Percentiles rank a stretch among this genome's conserved stretches.
Evolutionary conservation across 2,329 filamentous ascomycete species (phyloP).

Genomic region (Fusarium continuum): DNA sequence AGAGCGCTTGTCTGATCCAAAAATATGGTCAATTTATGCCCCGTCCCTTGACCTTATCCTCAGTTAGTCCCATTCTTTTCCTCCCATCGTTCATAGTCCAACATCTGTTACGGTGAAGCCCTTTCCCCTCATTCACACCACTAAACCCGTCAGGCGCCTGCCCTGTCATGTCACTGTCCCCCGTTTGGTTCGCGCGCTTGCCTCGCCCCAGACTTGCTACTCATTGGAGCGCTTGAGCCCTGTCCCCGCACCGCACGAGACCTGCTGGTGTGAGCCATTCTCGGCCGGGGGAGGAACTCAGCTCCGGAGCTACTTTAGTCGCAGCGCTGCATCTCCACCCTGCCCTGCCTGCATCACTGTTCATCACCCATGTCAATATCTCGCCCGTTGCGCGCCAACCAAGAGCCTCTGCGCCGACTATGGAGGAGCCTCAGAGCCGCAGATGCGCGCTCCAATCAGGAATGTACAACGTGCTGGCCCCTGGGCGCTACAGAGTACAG

Average conservation of each 20-base stretch:
- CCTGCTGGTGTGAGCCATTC: slow-evolving; percentile 10
- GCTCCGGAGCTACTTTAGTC: slow-evolving; percentile 4
- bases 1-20: no score
- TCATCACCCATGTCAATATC: no score
- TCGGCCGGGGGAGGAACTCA: slow-evolving; percentile 4
- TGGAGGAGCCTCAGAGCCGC: slow-evolving; percentile 3
- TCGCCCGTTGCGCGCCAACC: slow-evolving; percentile 14
- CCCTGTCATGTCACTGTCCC: neutral
- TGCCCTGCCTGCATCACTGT: no score
- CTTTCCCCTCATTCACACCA: no score
- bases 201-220: neutral
- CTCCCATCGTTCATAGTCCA: no score
- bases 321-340: neutral
- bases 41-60: no score
- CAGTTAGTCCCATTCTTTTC: no score
- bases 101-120: no score
- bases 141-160: neutral
- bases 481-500: no score
- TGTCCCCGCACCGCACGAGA: slow-evolving; percentile 27
- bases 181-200: slow-evolving; percentile 12
- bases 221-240: slow-evolving; percentile 7
- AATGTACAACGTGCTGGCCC: no score
- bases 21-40: no score
- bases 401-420: neutral
- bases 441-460: slow-evolving; percentile 23